These are phyloP conservation scores for Rhizopus microsporus DNA, from an alignment of 371 early-diverging fungal genomes.

Conservation along the genomic window DNA sequence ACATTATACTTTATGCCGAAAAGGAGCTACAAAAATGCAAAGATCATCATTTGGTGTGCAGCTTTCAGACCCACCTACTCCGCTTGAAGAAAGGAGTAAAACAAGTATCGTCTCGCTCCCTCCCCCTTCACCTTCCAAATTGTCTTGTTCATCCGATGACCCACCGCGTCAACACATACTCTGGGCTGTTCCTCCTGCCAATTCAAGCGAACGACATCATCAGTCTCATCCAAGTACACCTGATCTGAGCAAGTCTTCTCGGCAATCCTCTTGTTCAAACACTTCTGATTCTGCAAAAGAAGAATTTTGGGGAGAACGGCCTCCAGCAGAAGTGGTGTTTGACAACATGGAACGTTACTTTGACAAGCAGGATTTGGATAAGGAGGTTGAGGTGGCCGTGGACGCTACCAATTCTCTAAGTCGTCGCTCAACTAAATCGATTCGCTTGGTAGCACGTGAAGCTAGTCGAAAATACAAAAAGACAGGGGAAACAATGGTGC, in stretches of 20 bases:
- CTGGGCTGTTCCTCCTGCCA: slow-evolving; percentile 33
- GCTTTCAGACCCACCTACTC: slow-evolving; percentile 37
- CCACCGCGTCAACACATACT: slow-evolving; percentile 18
- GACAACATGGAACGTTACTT: slow-evolving; percentile 77
- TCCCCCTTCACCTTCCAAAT: slow-evolving; percentile 5
- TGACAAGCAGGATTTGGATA: slow-evolving; percentile 77
- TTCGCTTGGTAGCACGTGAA: slow-evolving; percentile 53
- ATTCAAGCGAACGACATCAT: neutral
- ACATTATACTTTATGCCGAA: slow-evolving; percentile 29
- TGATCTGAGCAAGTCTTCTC: neutral
- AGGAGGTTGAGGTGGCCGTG: slow-evolving; percentile 53
- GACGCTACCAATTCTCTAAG: slow-evolving; percentile 4
- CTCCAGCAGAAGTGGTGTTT: slow-evolving; percentile 72
- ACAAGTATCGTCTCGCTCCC: slow-evolving; percentile 3
- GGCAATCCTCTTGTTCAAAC: slow-evolving; percentile 5
- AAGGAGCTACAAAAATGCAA: slow-evolving; percentile 22
- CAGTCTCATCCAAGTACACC: neutral
- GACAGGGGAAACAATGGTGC: slow-evolving; percentile 25
- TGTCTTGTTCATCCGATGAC: slow-evolving; percentile 17
- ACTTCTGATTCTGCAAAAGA: slow-evolving; percentile 5
- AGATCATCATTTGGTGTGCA: slow-evolving; percentile 28
- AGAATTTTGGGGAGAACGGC: slow-evolving; percentile 70
- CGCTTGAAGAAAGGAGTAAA: slow-evolving; percentile 12
- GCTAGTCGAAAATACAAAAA: slow-evolving; percentile 30
- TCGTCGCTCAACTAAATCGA: slow-evolving; percentile 41